A percentile compares a stretch with the other conserved stretches of the same genome.
Conservation (phyloP, 106 monocot species). For the Apostasia ramifera region DNA sequence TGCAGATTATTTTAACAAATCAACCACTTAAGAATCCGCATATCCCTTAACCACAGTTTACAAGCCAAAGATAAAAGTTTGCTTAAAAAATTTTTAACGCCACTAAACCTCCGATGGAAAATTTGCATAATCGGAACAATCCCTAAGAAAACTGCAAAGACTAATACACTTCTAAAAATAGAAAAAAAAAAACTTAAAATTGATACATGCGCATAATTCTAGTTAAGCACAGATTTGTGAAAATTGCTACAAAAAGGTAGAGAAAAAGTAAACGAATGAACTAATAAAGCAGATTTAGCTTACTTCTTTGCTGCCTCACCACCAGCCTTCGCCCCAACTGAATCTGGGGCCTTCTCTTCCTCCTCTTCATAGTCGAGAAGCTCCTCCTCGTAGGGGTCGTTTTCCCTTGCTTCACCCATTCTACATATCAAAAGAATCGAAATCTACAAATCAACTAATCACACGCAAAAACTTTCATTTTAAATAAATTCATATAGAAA, state of each 20-base stretch:
- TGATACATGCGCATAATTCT: neutral
- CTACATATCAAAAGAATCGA: slow-evolving; percentile 10
- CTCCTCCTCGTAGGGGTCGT: slow-evolving; percentile 94
- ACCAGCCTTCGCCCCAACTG: slow-evolving; percentile 43
- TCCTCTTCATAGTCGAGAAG: slow-evolving; percentile 97
- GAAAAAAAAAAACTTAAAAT: too few relatives aligned
- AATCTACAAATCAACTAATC: neutral
- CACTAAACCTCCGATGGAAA: too few relatives aligned
- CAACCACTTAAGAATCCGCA: too few relatives aligned
- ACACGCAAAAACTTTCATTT: neutral
- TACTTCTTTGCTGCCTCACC: slow-evolving; percentile 79
- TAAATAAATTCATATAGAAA: neutral
- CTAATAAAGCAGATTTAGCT: slow-evolving; percentile 3
- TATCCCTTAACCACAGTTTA: too few relatives aligned
- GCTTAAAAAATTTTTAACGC: too few relatives aligned
- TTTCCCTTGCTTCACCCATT: slow-evolving; percentile 85
- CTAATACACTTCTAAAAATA: too few relatives aligned
- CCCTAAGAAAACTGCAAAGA: too few relatives aligned
- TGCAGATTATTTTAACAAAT: too few relatives aligned
- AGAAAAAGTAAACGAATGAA: neutral
- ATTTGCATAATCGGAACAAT: too few relatives aligned
- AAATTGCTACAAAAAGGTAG: slow-evolving; percentile 2
- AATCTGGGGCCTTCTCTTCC: slow-evolving; percentile 72
- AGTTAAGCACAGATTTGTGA: neutral
- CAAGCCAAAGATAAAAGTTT: too few relatives aligned